A percentile compares a stretch with the other conserved stretches of the same genome.
These are phyloP conservation scores for Aspergillus sp. DNA, from an alignment of 2,329 filamentous ascomycete species.

Conservation along the genomic window DNA sequence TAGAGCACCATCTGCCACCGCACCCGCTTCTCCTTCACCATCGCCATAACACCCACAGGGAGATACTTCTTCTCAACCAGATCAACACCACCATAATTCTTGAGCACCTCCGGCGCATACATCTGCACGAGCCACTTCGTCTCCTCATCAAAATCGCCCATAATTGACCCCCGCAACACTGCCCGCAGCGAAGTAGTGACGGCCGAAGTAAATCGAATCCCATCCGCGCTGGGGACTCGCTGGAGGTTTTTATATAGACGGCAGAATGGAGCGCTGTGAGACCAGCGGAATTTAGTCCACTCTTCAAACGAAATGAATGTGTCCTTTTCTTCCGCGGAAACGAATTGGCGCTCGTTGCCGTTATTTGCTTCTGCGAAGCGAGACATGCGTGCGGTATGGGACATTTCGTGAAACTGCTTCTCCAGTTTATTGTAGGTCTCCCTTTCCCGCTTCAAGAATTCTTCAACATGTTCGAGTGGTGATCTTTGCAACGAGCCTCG, in stretches of 20 bases:
- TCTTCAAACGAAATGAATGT: conserved; percentile 40
- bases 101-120: conserved; percentile 34
- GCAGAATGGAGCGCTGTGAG: conserved; percentile 14
- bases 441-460: conserved; percentile 26
- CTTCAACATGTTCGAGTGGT: conserved; percentile 24
- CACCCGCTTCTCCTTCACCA: conserved; percentile 44
- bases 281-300: conserved; percentile 34
- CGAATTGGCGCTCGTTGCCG: not conserved
- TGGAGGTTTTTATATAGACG: conserved; percentile 28
- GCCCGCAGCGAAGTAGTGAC: conserved; percentile 21
- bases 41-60: conserved; percentile 39
- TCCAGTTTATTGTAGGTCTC: conserved; percentile 22
- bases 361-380: conserved; percentile 10
- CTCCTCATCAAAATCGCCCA: conserved; percentile 8
- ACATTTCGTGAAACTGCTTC: conserved; percentile 24
- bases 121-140: conserved; percentile 37
- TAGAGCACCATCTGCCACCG: conserved; percentile 43
- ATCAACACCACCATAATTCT: conserved; percentile 36
- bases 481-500: conserved; percentile 28
- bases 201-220: conserved; percentile 19
- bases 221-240: conserved; percentile 18
- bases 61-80: conserved; percentile 43
- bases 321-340: conserved; percentile 17
- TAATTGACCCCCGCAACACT: conserved; percentile 4
- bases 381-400: not conserved